Evolutionary conservation across 1,139 yeast genomes (phyloP).

Genomic region (Pichia norvegensis): DNA sequence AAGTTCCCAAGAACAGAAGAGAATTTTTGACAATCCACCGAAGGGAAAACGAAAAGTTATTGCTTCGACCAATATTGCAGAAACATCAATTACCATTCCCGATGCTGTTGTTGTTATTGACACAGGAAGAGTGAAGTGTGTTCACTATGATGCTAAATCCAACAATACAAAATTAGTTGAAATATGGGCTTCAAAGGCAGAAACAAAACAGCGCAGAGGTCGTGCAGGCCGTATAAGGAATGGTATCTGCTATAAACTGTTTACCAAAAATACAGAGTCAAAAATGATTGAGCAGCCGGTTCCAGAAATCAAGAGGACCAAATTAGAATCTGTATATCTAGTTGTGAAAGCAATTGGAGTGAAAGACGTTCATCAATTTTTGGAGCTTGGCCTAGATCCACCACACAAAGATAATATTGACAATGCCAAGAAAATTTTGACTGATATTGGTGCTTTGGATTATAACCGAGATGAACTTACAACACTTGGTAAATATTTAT

Average conservation of each 20-base stretch:
- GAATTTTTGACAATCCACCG: slow-evolving; percentile 54
- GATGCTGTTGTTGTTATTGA: slow-evolving; percentile 92
- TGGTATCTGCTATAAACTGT: slow-evolving; percentile 78
- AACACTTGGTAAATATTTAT: slow-evolving; percentile 71
- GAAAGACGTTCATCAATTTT: slow-evolving; percentile 57
- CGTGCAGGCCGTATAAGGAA: slow-evolving; percentile 94
- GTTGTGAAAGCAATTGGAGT: slow-evolving; percentile 88
- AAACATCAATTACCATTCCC: slow-evolving; percentile 65
- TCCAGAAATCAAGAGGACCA: slow-evolving; percentile 82
- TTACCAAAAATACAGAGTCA: slow-evolving; percentile 52
- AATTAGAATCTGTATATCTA: slow-evolving; percentile 73
- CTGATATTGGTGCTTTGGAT: slow-evolving; percentile 66
- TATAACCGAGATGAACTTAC: slow-evolving; percentile 46
- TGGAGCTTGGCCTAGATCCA: slow-evolving; percentile 73
- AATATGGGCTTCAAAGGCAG: slow-evolving; percentile 85
- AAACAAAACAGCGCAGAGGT: slow-evolving; percentile 88
- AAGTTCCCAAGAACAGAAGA: slow-evolving; percentile 71
- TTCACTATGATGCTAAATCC: slow-evolving; percentile 57
- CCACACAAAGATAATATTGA: slow-evolving; percentile 55
- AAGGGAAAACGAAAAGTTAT: slow-evolving; percentile 61
- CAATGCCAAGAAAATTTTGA: slow-evolving; percentile 55
- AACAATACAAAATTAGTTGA: slow-evolving; percentile 71
- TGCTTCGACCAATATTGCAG: slow-evolving; percentile 79
- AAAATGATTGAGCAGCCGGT: slow-evolving; percentile 65
- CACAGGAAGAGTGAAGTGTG: slow-evolving; percentile 75